Evolutionary conservation across 768 basidiomycete genomes (phyloP).

Genomic region (Tylopilus sp.): DNA sequence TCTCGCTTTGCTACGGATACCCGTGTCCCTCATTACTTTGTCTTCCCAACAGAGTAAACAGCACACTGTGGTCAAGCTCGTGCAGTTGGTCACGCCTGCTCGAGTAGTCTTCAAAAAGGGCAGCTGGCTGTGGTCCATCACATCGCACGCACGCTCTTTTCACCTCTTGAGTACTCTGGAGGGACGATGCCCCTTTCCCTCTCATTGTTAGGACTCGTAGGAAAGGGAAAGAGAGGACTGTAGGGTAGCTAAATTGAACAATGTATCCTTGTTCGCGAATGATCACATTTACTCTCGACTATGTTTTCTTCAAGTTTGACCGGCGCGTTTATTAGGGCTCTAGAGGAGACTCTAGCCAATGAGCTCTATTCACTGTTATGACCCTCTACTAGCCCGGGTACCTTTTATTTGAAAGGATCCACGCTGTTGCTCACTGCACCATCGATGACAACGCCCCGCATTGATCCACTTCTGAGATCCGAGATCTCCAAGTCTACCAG

Average conservation of each 20-base stretch:
- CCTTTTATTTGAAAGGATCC: too few relatives aligned
- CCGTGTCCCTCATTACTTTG: neutral
- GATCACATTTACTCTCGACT: conserved; percentile 4
- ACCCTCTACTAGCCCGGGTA: too few relatives aligned
- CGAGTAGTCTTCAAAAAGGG: conserved; percentile 9
- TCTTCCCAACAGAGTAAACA: conserved; percentile 35
- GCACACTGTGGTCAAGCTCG: conserved; percentile 26
- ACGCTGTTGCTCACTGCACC: too few relatives aligned
- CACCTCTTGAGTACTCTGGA: conserved; percentile 21
- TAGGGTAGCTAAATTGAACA: conserved; percentile 20
- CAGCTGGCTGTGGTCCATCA: conserved; percentile 15
- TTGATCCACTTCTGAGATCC: too few relatives aligned
- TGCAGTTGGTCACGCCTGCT: conserved; percentile 21
- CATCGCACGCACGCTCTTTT: conserved; percentile 26
- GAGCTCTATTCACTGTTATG: too few relatives aligned
- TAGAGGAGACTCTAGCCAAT: too few relatives aligned
- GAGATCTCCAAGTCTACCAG: too few relatives aligned
- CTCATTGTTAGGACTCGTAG: conserved; percentile 23
- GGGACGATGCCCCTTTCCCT: conserved; percentile 18
- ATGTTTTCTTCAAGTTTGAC: neutral
- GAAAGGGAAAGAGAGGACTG: conserved; percentile 19
- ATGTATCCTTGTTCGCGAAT: conserved; percentile 24
- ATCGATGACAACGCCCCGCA: too few relatives aligned
- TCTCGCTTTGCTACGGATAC: neutral
- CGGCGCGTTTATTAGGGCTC: neutral